Evolutionary conservation across 345 rosid species (phyloP).

Genomic region (Abelmoschus esculentus): DNA sequence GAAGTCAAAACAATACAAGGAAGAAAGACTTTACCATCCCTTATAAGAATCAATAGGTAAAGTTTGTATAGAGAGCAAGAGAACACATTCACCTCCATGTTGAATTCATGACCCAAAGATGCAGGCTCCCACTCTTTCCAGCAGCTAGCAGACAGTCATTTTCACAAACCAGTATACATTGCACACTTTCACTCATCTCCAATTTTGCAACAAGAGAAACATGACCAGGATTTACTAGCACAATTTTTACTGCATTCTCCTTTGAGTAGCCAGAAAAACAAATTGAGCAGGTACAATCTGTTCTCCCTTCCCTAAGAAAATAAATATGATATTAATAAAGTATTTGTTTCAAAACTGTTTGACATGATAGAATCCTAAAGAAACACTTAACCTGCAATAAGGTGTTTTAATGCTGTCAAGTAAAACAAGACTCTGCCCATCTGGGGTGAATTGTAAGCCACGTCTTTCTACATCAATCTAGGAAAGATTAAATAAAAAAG

Average conservation of each 20-base stretch:
- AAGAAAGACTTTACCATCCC: constrained; percentile 2
- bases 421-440: constrained; percentile 55
- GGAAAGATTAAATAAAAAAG: constrained; percentile 7
- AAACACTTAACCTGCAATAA: constrained; percentile 64
- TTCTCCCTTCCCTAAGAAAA: constrained; percentile 52
- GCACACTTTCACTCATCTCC: constrained; percentile 44
- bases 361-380: constrained; percentile 3
- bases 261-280: constrained; percentile 52
- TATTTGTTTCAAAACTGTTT: neutral
- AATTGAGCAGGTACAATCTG: constrained; percentile 60
- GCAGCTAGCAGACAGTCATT: constrained; percentile 56
- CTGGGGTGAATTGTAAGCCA: constrained; percentile 58
- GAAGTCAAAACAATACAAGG: neutral
- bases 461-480: constrained; percentile 56
- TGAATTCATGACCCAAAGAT: constrained; percentile 72
- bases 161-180: constrained; percentile 52
- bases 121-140: constrained; percentile 63
- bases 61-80: neutral
- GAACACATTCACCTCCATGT: constrained; percentile 60
- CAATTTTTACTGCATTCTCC: constrained; percentile 53
- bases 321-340: constrained; percentile 9
- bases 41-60: constrained; percentile 8
- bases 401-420: constrained; percentile 60
- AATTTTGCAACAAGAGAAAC: constrained; percentile 59
- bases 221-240: constrained; percentile 55